Evolutionary conservation across 2,329 filamentous ascomycete genomes (phyloP), one percentile per base, ranked within the genome.

Genomic region (Sordariomycetes sp.): DNA sequence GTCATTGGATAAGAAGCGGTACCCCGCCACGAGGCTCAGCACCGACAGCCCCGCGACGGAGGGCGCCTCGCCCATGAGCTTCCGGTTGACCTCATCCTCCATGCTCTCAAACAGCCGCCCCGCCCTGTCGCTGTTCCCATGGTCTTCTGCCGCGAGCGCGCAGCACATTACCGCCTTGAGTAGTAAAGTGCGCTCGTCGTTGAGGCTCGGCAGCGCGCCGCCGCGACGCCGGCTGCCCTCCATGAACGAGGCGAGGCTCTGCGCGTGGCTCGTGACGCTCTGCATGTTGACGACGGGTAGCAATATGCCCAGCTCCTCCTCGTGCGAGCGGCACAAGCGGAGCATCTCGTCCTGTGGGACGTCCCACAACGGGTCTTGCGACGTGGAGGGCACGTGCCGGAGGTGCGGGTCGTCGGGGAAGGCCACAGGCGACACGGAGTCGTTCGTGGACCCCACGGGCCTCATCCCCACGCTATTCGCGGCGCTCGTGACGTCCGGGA

Each of bases 271-370:
- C 43, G 89, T 84, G 46, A 95, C 75, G 50, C 79, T 79, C 50
- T 88, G 82, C 40, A 96, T 87, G 63, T 89, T 82, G 53, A 96
- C 71, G 3, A 96, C 82, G 0, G 93, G 93, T 69, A 96, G 96
- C 90, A 96, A 95, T 65, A 93, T 82, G 51, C 90, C 90, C 65
- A 95, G 86, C 68, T 97, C 92, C 65, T 97, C 91, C 63, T 96
- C 89, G 67, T 94, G 93, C 0, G 95, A 76, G 16, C 82, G 79
- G 63, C 89, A 90, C 16, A 97, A 73, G 1, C 90, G 83, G 22
- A 93, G 70, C 65, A 94, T 89, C 67, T 97, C 91, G 40, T 91
- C 84, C 65, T 87, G 86, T 58, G 82, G 81, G 54, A 95, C 81
- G 8, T 85, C 79, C 83, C 90, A 92, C 32, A 97, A 80, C 0